Percentiles rank a stretch among this genome's conserved stretches.
phyloP scores from a whole-genome alignment of 768 basidiomycete genomes.

The Boletus edulis region DNA sequence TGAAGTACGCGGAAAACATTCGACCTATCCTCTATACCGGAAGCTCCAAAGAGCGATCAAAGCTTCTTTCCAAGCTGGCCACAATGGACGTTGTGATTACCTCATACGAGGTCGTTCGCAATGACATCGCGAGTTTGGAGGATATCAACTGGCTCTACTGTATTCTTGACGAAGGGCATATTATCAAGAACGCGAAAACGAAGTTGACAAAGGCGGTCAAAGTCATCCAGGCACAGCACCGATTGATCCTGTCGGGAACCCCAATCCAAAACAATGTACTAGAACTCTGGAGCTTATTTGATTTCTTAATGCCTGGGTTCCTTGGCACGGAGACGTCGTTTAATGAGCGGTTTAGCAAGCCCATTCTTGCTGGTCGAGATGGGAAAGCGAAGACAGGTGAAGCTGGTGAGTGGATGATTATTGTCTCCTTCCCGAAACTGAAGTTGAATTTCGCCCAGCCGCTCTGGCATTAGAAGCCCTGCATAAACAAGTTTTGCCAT shows the following conservation, averaged over 20 bases:
- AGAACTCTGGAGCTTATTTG: constrained; percentile 97
- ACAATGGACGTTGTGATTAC: constrained; percentile 91
- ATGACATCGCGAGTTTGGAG: constrained; percentile 79
- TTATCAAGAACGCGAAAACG: constrained; percentile 98
- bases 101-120: constrained; percentile 96
- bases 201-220: constrained; percentile 98
- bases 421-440: not conserved
- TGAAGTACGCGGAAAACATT: constrained; percentile 86
- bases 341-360: constrained; percentile 94
- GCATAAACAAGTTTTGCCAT: constrained; percentile 99
- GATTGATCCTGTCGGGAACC: constrained; percentile 93
- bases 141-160: constrained; percentile 89
- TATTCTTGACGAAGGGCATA: constrained; percentile 96
- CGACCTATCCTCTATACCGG: constrained; percentile 88
- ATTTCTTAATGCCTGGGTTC: constrained; percentile 99
- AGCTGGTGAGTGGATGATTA: constrained; percentile 63
- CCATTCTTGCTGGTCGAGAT: constrained; percentile 91
- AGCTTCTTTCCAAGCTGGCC: constrained; percentile 60
- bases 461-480: constrained; percentile 92
- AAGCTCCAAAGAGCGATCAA: constrained; percentile 74
- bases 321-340: constrained; percentile 93
- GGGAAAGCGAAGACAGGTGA: constrained; percentile 94
- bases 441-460: constrained; percentile 47
- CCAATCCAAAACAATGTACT: constrained; percentile 99
- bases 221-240: constrained; percentile 83